These are phyloP conservation scores for Macrophomina phaseolina DNA, from an alignment of 2,329 filamentous ascomycete species.

Conservation along the genomic window DNA sequence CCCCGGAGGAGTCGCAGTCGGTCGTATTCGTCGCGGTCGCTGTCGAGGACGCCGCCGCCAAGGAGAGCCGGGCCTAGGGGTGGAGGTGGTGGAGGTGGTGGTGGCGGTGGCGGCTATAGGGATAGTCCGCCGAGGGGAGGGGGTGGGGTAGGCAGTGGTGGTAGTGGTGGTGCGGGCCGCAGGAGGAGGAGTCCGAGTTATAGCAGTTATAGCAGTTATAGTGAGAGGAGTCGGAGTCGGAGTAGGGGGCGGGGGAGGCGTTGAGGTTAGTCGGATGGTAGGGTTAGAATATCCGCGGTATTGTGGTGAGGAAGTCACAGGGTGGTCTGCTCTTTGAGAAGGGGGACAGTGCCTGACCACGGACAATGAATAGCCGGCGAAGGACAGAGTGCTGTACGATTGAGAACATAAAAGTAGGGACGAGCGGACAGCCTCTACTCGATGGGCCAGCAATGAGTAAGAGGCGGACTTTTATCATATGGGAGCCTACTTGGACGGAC, in stretches of 20 bases:
- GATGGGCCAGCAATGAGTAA: neutral
- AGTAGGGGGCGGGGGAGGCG: slow-evolving; percentile 45
- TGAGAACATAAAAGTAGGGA: too few species aligned
- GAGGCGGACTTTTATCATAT: neutral
- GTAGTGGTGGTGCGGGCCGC: slow-evolving; percentile 37
- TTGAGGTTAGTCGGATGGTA: neutral
- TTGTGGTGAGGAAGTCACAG: too few species aligned
- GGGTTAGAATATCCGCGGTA: too few species aligned
- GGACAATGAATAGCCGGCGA: too few species aligned
- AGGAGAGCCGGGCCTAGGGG: slow-evolving; percentile 39
- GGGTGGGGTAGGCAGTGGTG: slow-evolving; percentile 29
- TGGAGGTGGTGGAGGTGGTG: slow-evolving; percentile 40
- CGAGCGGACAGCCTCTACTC: too few species aligned
- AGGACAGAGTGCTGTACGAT: neutral
- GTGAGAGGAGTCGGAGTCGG: slow-evolving; percentile 49
- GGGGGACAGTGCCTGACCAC: too few species aligned
- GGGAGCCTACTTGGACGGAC: neutral
- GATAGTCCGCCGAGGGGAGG: slow-evolving; percentile 45
- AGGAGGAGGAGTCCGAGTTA: slow-evolving; percentile 67
- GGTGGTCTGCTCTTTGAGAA: too few species aligned
- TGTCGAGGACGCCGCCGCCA: slow-evolving; percentile 27
- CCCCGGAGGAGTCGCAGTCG: slow-evolving; percentile 26
- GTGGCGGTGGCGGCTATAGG: slow-evolving; percentile 35
- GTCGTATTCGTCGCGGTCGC: slow-evolving; percentile 12
- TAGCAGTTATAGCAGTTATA: slow-evolving; percentile 66